A percentile compares a stretch with the other conserved stretches of the same genome.
Conservation (phyloP, 257 asterid species). For the Nicotiana paniculata region DNA sequence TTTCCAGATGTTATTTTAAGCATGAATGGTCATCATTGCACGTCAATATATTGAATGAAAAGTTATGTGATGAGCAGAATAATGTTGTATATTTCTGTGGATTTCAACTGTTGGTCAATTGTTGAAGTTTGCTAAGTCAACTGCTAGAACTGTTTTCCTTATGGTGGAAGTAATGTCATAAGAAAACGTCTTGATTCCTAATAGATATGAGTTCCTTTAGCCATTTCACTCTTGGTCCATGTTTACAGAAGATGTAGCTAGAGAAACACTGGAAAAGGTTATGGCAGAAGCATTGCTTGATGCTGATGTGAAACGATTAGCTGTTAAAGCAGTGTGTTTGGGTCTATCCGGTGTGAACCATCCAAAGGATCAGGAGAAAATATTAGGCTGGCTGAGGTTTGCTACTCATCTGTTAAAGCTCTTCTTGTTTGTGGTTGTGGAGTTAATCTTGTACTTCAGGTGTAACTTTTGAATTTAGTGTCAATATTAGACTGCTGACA, state of each 20-base stretch:
- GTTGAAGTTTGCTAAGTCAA: background rate
- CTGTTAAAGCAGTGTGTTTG: conserved; percentile 79
- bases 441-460: conserved; percentile 5
- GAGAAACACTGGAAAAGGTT: conserved; percentile 65
- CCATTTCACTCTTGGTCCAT: conserved; percentile 1
- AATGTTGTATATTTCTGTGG: background rate
- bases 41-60: background rate
- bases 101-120: background rate
- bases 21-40: conserved; percentile 1
- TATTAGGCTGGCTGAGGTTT: conserved; percentile 80
- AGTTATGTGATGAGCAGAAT: background rate
- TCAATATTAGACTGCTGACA: conserved; percentile 5
- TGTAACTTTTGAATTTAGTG: conserved; percentile 2
- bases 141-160: background rate
- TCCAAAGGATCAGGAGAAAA: conserved; percentile 68
- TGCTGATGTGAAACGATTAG: conserved; percentile 60
- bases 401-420: background rate
- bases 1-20: background rate
- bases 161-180: background rate
- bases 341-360: conserved; percentile 95
- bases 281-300: conserved; percentile 58
- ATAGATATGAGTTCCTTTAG: background rate
- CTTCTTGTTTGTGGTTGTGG: conserved; percentile 9
- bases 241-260: conserved; percentile 61
- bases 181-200: background rate